Evolutionary conservation across 805 yeast species (phyloP).

Genomic region (Suhomyces sp.): DNA sequence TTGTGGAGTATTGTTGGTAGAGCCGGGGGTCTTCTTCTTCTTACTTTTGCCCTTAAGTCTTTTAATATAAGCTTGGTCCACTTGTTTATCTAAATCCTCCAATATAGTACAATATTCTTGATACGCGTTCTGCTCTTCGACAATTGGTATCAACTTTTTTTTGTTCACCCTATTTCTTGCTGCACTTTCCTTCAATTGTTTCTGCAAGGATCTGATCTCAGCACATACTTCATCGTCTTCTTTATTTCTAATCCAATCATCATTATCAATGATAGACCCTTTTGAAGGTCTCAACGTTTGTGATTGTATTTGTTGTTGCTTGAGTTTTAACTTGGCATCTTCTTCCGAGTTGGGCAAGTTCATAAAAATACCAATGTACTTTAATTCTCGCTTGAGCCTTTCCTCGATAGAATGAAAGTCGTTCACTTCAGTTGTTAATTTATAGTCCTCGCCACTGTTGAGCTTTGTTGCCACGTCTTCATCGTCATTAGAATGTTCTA

Average conservation of each 20-base stretch:
- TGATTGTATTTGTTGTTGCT: constrained; percentile 1
- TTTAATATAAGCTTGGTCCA: constrained; percentile 88
- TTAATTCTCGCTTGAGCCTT: constrained; percentile 79
- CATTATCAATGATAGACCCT: constrained; percentile 48
- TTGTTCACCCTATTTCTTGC: constrained; percentile 67
- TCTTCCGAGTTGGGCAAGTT: constrained; percentile 45
- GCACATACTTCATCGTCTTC: constrained; percentile 95
- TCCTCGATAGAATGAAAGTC: constrained; percentile 86
- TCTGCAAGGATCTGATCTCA: constrained; percentile 74
- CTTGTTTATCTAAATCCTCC: constrained; percentile 94
- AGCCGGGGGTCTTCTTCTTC: constrained; percentile 50
- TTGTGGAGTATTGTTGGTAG: constrained; percentile 36
- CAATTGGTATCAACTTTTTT: constrained; percentile 60
- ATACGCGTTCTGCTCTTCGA: constrained; percentile 90
- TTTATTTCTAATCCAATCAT: constrained; percentile 70
- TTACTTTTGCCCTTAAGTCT: constrained; percentile 73
- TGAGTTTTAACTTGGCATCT: constrained; percentile 26
- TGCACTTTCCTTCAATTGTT: constrained; percentile 59
- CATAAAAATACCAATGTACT: constrained; percentile 86
- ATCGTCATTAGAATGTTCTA: constrained; percentile 14
- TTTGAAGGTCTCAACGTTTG: constrained; percentile 6
- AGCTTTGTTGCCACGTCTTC: constrained; percentile 39
- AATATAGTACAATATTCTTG: constrained; percentile 88
- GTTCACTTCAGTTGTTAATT: constrained; percentile 47
- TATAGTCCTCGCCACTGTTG: constrained; percentile 32